A percentile compares a stretch with the other conserved stretches of the same genome.
phyloP scores from a whole-genome alignment of 257 asterid species.

The Euphrasia confusa region DNA sequence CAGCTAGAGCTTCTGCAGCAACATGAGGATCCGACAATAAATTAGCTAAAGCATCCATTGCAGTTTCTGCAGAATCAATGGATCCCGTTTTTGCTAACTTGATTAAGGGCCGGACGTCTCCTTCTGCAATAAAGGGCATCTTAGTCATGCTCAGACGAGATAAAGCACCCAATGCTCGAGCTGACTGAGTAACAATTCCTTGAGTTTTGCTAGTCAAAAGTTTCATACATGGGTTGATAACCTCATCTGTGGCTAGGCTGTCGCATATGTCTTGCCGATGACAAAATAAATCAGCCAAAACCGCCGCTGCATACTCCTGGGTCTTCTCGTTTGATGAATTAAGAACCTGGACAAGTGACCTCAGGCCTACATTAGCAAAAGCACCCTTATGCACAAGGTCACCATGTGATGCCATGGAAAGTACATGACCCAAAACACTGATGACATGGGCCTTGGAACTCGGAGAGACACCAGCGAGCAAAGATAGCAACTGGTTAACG shows the following conservation, averaged over 20 bases:
- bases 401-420: constrained; percentile 53
- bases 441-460: constrained; percentile 56
- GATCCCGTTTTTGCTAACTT: constrained; percentile 67
- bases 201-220: constrained; percentile 58
- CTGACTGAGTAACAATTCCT: constrained; percentile 35
- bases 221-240: constrained; percentile 53
- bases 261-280: constrained; percentile 65
- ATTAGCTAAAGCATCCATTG: constrained; percentile 76
- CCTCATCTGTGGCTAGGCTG: constrained; percentile 63
- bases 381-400: constrained; percentile 57
- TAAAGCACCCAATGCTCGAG: constrained; percentile 73
- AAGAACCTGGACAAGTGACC: constrained; percentile 71
- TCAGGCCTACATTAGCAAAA: constrained; percentile 66
- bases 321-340: constrained; percentile 65
- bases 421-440: constrained; percentile 79
- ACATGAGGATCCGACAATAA: constrained; percentile 57
- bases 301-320: constrained; percentile 68
- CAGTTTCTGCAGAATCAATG: constrained; percentile 72
- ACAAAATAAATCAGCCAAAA: constrained; percentile 63
- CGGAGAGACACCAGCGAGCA: constrained; percentile 66
- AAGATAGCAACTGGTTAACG: constrained; percentile 53
- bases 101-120: constrained; percentile 63
- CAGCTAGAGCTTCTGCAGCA: constrained; percentile 78
- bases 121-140: constrained; percentile 60
- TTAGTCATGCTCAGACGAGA: constrained; percentile 53